These are phyloP conservation scores for Neoscytalidium dimidiatum DNA, from an alignment of 2,329 filamentous ascomycete genomes.

Conservation along the genomic window DNA sequence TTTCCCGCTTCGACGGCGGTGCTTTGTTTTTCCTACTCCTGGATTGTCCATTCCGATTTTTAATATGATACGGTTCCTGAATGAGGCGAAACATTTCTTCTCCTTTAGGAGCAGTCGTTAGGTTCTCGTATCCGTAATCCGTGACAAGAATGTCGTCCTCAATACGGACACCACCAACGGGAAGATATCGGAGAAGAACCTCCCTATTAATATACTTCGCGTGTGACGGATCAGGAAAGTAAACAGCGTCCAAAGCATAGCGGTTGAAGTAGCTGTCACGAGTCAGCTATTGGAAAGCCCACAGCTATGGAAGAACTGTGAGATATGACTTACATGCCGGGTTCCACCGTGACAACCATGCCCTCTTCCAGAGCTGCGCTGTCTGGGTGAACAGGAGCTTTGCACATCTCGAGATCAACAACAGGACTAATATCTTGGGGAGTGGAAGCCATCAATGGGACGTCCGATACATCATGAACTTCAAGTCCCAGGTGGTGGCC, in stretches of 20 bases:
- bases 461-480: constrained; percentile 68
- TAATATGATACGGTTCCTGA: too few relatives aligned
- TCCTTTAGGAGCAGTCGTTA: constrained; percentile 72
- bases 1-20: neutral
- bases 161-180: constrained; percentile 74
- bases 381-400: constrained; percentile 33
- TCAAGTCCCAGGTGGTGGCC: constrained; percentile 93
- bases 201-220: constrained; percentile 73
- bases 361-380: constrained; percentile 49
- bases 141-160: constrained; percentile 77
- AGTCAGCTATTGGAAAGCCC: constrained; percentile 11
- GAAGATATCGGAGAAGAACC: constrained; percentile 78
- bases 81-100: constrained; percentile 64
- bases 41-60: too few relatives aligned
- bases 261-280: constrained; percentile 80
- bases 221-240: constrained; percentile 70
- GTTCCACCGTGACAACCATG: constrained; percentile 60
- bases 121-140: constrained; percentile 66
- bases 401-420: constrained; percentile 32
- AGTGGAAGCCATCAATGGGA: constrained; percentile 10
- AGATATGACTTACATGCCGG: constrained; percentile 44
- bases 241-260: constrained; percentile 78
- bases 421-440: constrained; percentile 34
- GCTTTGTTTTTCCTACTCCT: neutral
- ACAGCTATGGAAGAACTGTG: neutral